phyloP scores from a whole-genome alignment of 2,329 filamentous ascomycete species.

The Xylariaceae sp. region DNA sequence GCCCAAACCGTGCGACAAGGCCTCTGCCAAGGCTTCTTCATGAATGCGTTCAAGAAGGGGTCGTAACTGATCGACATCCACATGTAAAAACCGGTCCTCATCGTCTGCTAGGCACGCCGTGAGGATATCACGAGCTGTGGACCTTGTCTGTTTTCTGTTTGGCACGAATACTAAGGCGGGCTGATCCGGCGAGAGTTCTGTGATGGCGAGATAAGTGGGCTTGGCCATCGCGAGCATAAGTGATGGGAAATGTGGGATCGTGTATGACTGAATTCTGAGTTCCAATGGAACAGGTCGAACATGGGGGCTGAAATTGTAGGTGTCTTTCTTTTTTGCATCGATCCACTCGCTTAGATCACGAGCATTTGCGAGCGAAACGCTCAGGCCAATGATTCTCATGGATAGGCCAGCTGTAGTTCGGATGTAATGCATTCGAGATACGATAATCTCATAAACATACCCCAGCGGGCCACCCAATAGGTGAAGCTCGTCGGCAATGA shows the following conservation, averaged over 20 bases:
- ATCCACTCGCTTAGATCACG: slow-evolving; percentile 97
- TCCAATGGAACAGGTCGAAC: slow-evolving; percentile 85
- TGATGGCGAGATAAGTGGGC: slow-evolving; percentile 83
- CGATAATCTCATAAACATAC: slow-evolving; percentile 90
- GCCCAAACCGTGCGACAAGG: slow-evolving; percentile 87
- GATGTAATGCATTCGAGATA: slow-evolving; percentile 98
- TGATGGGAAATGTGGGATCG: slow-evolving; percentile 93
- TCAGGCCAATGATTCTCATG: slow-evolving; percentile 82
- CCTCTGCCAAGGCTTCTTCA: slow-evolving; percentile 82
- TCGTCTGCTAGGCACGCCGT: slow-evolving; percentile 85
- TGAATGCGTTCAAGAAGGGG: slow-evolving; percentile 79
- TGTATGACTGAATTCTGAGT: slow-evolving; percentile 91
- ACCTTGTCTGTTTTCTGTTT: slow-evolving; percentile 85
- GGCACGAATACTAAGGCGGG: slow-evolving; percentile 90
- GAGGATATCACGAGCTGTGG: slow-evolving; percentile 80
- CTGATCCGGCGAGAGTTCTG: slow-evolving; percentile 83
- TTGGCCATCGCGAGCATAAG: slow-evolving; percentile 98
- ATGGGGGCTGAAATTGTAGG: slow-evolving; percentile 96
- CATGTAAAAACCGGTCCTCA: slow-evolving; percentile 87
- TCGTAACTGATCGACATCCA: slow-evolving; percentile 73
- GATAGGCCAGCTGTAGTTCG: slow-evolving; percentile 79
- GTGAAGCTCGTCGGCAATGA: slow-evolving; percentile 94
- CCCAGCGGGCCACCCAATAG: slow-evolving; percentile 83
- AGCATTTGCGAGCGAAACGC: slow-evolving; percentile 88
- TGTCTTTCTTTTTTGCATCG: slow-evolving; percentile 94